Evolutionary conservation across 257 asterid species (phyloP).

Genomic region (Plantago major): DNA sequence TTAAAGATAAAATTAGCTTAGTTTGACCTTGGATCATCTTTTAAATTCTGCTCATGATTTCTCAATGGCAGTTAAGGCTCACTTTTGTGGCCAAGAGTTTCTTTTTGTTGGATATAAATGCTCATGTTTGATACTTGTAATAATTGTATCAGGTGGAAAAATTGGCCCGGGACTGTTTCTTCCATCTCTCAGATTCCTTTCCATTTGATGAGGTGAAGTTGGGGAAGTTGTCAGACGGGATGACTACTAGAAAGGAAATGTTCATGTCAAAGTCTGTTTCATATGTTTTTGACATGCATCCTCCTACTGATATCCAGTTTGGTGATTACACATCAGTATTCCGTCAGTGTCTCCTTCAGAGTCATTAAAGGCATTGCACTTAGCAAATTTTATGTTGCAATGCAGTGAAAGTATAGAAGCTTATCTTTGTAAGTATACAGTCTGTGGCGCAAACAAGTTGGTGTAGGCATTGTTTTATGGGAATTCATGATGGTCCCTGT

Average conservation of each 20-base stretch:
- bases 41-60: background rate
- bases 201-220: constrained; percentile 65
- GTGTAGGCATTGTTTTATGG: too few relatives aligned
- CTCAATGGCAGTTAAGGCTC: background rate
- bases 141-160: constrained; percentile 67
- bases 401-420: too few relatives aligned
- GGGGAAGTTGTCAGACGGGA: constrained; percentile 50
- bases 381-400: too few relatives aligned
- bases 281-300: constrained; percentile 52
- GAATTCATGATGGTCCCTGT: too few relatives aligned
- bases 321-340: constrained; percentile 31
- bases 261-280: constrained; percentile 56
- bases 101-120: background rate
- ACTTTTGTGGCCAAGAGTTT: background rate
- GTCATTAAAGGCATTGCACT: background rate
- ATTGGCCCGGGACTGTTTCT: constrained; percentile 65
- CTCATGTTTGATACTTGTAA: constrained; percentile 5
- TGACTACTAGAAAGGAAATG: constrained; percentile 36
- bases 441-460: too few relatives aligned
- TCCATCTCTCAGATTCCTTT: constrained; percentile 63
- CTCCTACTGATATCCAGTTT: constrained; percentile 35
- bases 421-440: too few relatives aligned
- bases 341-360: constrained; percentile 18
- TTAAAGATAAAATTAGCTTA: too few relatives aligned
- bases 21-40: too few relatives aligned